These are phyloP conservation scores for Dacryopinax primogenitus DNA, from an alignment of 768 basidiomycete species.

Conservation along the genomic window DNA sequence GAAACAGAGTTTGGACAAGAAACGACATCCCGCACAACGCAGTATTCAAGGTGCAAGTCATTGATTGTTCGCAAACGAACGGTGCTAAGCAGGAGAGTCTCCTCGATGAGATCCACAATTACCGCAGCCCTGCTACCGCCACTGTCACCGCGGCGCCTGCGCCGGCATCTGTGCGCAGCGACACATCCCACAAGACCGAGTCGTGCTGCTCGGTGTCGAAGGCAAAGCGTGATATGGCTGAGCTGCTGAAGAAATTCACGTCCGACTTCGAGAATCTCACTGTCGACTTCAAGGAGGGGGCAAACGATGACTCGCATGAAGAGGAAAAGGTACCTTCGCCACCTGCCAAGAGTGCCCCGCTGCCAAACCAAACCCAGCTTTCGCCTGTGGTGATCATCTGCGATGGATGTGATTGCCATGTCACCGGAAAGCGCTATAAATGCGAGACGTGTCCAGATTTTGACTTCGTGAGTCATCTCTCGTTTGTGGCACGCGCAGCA, in stretches of 20 bases:
- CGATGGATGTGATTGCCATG: conserved; percentile 60
- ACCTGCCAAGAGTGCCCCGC: neutral
- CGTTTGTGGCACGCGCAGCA: neutral
- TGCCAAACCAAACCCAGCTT: neutral
- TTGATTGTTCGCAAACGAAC: neutral
- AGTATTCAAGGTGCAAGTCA: neutral
- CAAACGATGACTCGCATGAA: neutral
- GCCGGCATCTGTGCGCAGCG: conserved; percentile 2
- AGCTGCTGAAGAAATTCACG: conserved; percentile 6
- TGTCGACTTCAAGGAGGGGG: neutral
- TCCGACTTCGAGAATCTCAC: neutral
- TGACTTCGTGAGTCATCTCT: conserved; percentile 11
- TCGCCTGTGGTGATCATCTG: conserved; percentile 46
- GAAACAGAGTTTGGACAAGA: no score
- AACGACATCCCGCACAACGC: neutral
- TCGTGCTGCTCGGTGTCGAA: neutral
- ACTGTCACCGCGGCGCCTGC: neutral
- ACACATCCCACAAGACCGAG: neutral
- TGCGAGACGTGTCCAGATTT: conserved; percentile 24
- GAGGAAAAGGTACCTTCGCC: neutral
- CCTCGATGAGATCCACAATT: neutral
- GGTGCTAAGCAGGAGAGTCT: neutral
- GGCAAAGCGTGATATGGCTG: neutral
- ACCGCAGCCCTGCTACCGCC: neutral
- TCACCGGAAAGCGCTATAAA: conserved; percentile 62